These are phyloP conservation scores for Lagenidium sp. DNA, from an alignment of 352 stramenopile genomes.

Conservation along the genomic window DNA sequence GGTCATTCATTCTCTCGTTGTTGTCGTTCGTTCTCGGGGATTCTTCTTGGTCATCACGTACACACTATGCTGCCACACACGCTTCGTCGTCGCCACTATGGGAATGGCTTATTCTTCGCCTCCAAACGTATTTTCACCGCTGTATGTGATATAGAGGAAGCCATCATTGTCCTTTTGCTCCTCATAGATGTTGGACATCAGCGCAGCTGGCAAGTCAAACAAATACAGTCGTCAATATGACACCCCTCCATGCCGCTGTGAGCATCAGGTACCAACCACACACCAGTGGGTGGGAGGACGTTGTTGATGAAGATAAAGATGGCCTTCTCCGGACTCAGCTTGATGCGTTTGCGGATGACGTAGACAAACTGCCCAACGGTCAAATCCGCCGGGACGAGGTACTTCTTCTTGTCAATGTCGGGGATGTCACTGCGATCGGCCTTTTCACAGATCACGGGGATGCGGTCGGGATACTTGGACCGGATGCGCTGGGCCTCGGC, in stretches of 20 bases:
- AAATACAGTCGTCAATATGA: neutral
- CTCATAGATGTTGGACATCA: constrained; percentile 99
- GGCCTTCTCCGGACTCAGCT: constrained; percentile 95
- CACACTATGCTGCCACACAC: too few relatives aligned
- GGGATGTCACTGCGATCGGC: constrained; percentile 97
- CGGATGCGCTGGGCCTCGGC: constrained; percentile 97
- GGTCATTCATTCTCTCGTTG: too few relatives aligned
- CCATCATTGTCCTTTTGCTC: constrained; percentile 98
- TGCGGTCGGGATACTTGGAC: constrained; percentile 98
- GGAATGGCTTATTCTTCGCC: constrained; percentile 18
- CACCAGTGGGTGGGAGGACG: constrained; percentile 93
- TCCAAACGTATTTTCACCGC: constrained; percentile 99
- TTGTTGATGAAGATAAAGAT: constrained; percentile 99
- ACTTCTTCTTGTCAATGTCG: constrained; percentile 99
- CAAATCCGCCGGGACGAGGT: constrained; percentile 95
- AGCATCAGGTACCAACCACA: too few relatives aligned
- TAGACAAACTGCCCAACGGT: constrained; percentile 99
- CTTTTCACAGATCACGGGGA: constrained; percentile 94
- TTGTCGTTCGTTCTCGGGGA: too few relatives aligned
- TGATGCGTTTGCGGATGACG: constrained; percentile 99
- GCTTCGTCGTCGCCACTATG: too few relatives aligned
- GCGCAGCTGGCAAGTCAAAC: constrained; percentile 50
- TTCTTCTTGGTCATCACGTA: too few relatives aligned
- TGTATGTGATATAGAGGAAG: constrained; percentile 99
- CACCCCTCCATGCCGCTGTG: too few relatives aligned